These are phyloP conservation scores for Aspergillus quadricinctus DNA, from an alignment of 2,329 filamentous ascomycete species.

Conservation along the genomic window DNA sequence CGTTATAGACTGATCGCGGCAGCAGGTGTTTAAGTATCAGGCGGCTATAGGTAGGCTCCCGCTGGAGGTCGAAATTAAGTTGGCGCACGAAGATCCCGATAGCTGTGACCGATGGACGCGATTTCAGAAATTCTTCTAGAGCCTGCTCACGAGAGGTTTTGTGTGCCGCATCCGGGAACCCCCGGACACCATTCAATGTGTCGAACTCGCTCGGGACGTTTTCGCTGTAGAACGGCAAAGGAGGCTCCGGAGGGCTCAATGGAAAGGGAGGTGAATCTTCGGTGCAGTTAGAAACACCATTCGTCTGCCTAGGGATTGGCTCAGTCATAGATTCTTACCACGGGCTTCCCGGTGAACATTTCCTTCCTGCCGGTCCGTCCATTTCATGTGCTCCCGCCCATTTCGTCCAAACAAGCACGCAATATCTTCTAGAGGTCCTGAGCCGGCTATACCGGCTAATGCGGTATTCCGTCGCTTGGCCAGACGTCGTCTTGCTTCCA, in stretches of 20 bases:
- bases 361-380: slow-evolving; percentile 25
- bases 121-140: slow-evolving; percentile 17
- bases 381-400: slow-evolving; percentile 37
- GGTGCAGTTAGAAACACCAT: background rate
- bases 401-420: slow-evolving; percentile 39
- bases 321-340: slow-evolving; percentile 16
- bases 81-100: slow-evolving; percentile 24
- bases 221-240: slow-evolving; percentile 19
- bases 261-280: slow-evolving; percentile 18
- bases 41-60: slow-evolving; percentile 32
- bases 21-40: slow-evolving; percentile 32
- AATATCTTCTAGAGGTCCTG: slow-evolving; percentile 33
- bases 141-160: slow-evolving; percentile 6
- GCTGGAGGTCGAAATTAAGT: slow-evolving; percentile 29
- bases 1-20: slow-evolving; percentile 5
- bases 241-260: slow-evolving; percentile 11
- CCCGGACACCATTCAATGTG: background rate
- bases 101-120: slow-evolving; percentile 23
- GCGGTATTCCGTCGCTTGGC: slow-evolving; percentile 54
- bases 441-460: slow-evolving; percentile 34
- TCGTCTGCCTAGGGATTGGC: background rate
- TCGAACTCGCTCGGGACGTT: slow-evolving; percentile 9
- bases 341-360: slow-evolving; percentile 18
- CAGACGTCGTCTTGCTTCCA: slow-evolving; percentile 56
- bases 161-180: background rate